Base-by-base conservation (phyloP, 2,329 filamentous ascomycete species). In the Colletotrichum echinochloae region DNA sequence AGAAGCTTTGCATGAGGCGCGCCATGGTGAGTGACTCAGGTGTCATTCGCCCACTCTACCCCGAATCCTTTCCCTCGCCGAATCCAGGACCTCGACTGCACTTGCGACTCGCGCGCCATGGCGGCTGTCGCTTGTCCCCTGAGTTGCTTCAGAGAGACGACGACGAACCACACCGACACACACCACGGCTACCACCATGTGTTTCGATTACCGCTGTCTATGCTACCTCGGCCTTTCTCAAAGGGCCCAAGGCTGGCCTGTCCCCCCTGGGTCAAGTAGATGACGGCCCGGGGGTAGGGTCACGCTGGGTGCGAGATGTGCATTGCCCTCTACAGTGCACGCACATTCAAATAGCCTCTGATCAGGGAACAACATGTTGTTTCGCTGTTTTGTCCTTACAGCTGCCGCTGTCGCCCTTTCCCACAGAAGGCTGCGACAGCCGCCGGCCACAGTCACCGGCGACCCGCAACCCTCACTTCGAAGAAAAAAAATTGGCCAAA, bases 171-270 rank as follows among this genome's bases (percentile, higher is more conserved):
- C 65, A 49, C 55, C 30, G 49, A 56, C 33, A 44, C 26, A 56
- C 56, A 57, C 56, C 56, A 14, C 41, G 37, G 41, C 59, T 61
- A 56, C 60, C 49, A 66, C 56, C 49, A n/a, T 52, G 44, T 70
- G 67, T 67, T 70, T 70, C 57, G 23, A 62, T 63, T 67, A 57
- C 67, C 67, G 67, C 67, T 70, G 67, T 62, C 64, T 28, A 54
- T 61, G 23, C 41, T 55, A 55, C 48, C n/a, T 28, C 48, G 28
- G 30, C 23, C 35, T 41, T 37, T n/a, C n/a, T 37, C 39, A 20
- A 44, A 54, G 26, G 35, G 20, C 48, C 39, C 46, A 62, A 41
- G 67, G 44, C n/a, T 39, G 54, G 56, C 44, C 57, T 23, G 23
- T 62, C 35, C 44, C 35, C 44, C 48, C 35, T 51, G 41, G 56